Conservation (phyloP, 1,139 yeast genomes). For the Candida smagusa region DNA sequence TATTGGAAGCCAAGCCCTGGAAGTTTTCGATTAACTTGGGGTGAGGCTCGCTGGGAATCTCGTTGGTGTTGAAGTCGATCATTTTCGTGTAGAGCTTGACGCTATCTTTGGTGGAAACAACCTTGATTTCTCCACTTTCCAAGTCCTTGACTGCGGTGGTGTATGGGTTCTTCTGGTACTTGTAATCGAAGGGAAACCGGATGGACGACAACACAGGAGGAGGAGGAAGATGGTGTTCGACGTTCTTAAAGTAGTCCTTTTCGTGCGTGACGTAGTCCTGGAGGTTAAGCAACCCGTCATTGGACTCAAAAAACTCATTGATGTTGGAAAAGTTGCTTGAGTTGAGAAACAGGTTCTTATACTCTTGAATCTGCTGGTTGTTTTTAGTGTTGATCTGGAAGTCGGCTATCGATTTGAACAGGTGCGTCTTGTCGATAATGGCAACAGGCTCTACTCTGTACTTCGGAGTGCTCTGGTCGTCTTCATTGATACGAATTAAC, state of each 20-base stretch:
- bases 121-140: slow-evolving; percentile 55
- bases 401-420: slow-evolving; percentile 85
- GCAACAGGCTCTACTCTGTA: slow-evolving; percentile 60
- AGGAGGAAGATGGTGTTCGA: slow-evolving; percentile 71
- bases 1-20: slow-evolving; percentile 22
- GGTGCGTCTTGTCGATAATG: slow-evolving; percentile 64
- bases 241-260: slow-evolving; percentile 29
- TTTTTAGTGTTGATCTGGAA: slow-evolving; percentile 71
- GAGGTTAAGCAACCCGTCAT: slow-evolving; percentile 30
- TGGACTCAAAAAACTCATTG: slow-evolving; percentile 40
- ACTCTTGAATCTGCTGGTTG: slow-evolving; percentile 44
- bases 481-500: slow-evolving; percentile 36
- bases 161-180: slow-evolving; percentile 39
- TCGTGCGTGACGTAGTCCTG: slow-evolving; percentile 21
- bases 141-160: slow-evolving; percentile 63
- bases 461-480: slow-evolving; percentile 18
- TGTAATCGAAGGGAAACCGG: slow-evolving; percentile 67
- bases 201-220: slow-evolving; percentile 82
- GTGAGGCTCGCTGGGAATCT: slow-evolving; percentile 32
- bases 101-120: slow-evolving; percentile 35
- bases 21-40: slow-evolving; percentile 36
- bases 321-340: slow-evolving; percentile 32
- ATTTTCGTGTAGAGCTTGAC: slow-evolving; percentile 47
- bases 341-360: slow-evolving; percentile 23
- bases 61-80: slow-evolving; percentile 30